A percentile compares a stretch with the other conserved stretches of the same genome.
phyloP scores from a whole-genome alignment of 176 grass and related monocot species.

The Chloris gayana region DNA sequence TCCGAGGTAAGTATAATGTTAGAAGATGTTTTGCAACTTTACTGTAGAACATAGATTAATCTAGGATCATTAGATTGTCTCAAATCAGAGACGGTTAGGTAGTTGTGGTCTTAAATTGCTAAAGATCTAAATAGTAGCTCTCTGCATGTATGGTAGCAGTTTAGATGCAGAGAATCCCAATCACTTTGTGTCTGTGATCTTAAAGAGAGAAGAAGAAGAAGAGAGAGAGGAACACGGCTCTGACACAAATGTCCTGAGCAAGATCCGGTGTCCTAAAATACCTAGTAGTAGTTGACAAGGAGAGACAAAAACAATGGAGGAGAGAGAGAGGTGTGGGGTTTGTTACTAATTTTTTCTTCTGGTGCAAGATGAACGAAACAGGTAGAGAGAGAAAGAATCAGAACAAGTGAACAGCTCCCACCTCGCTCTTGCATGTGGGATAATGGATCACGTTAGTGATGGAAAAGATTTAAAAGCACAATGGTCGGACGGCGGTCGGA shows the following conservation, averaged over 20 bases:
- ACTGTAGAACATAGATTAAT: no score
- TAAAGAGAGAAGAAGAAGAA: constrained; percentile 46
- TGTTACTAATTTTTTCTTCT: constrained; percentile 17
- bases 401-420: constrained; percentile 32
- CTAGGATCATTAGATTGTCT: no score
- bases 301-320: constrained; percentile 42
- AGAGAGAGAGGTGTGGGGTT: constrained; percentile 3
- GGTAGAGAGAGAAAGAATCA: not conserved
- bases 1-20: no score
- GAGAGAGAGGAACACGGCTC: constrained; percentile 45
- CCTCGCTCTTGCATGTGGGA: constrained; percentile 37
- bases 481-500: constrained; percentile 50
- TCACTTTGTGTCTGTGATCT: constrained; percentile 11
- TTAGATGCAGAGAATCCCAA: no score
- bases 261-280: constrained; percentile 67
- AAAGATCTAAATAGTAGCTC: no score
- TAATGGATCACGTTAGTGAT: constrained; percentile 28
- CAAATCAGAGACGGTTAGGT: no score
- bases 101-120: no score
- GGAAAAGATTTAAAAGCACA: constrained; percentile 26
- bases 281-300: constrained; percentile 48
- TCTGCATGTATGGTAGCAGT: no score
- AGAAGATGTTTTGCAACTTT: no score
- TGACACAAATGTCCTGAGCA: constrained; percentile 76
- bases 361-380: constrained; percentile 15